These are phyloP conservation scores for Oldenlandia corymbosa DNA, from an alignment of 257 asterid species.

Conservation along the genomic window DNA sequence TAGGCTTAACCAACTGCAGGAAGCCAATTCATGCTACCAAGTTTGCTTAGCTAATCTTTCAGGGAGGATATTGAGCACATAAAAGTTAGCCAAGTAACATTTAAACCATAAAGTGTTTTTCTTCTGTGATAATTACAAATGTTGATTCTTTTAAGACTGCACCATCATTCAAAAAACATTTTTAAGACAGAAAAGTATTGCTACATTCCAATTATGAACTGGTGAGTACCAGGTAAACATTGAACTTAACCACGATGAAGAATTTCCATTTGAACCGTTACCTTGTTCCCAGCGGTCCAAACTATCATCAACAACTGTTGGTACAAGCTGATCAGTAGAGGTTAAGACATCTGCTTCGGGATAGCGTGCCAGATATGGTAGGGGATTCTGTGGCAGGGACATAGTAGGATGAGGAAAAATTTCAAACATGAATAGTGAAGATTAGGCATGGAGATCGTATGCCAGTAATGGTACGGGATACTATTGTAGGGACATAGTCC, in stretches of 20 bases:
- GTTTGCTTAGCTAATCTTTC: neutral
- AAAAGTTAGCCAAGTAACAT: neutral
- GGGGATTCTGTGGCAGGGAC: slow-evolving; percentile 72
- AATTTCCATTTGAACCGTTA: slow-evolving; percentile 30
- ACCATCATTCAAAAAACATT: neutral
- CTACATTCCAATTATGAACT: neutral
- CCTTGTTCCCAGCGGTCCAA: slow-evolving; percentile 92
- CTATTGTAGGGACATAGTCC: too few relatives aligned
- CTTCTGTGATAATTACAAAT: neutral
- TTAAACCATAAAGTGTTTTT: neutral
- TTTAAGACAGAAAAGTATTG: neutral
- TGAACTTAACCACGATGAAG: slow-evolving; percentile 8
- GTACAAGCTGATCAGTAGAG: slow-evolving; percentile 87
- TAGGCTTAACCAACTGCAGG: neutral
- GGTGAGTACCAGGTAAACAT: neutral
- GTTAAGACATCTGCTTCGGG: slow-evolving; percentile 98
- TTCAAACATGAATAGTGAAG: slow-evolving; percentile 11
- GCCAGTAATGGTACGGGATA: too few relatives aligned
- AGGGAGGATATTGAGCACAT: neutral
- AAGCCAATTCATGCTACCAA: neutral
- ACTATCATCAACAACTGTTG: slow-evolving; percentile 85
- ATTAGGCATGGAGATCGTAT: slow-evolving; percentile 4
- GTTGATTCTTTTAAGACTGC: neutral
- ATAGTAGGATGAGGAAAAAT: slow-evolving; percentile 21
- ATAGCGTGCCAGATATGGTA: slow-evolving; percentile 88